A percentile compares a stretch with the other conserved stretches of the same genome.
Conservation (phyloP, 345 rosid species). For the Citrus reticulata region DNA sequence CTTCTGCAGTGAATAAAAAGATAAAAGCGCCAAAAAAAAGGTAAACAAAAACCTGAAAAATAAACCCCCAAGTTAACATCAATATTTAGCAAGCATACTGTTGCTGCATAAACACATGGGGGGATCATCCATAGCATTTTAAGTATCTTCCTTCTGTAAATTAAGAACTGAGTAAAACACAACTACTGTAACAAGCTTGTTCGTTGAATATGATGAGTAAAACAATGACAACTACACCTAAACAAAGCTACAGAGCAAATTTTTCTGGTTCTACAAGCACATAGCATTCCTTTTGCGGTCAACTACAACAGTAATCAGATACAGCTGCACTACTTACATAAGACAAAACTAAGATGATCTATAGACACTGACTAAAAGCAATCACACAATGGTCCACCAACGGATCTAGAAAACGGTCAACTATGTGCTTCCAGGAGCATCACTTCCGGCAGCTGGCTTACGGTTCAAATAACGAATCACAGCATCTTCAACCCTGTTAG, state of each 20-base stretch:
- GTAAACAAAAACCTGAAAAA: no score
- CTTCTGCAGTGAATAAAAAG: no score
- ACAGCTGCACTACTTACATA: constrained; percentile 13
- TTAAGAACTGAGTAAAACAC: constrained; percentile 13
- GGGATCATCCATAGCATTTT: not conserved
- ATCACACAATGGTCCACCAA: not conserved
- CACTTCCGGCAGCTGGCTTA: constrained; percentile 80
- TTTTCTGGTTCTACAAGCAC: constrained; percentile 21
- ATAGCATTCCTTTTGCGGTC: not conserved
- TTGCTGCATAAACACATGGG: not conserved
- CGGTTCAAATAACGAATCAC: constrained; percentile 92
- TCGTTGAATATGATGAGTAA: constrained; percentile 7
- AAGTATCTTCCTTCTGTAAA: not conserved
- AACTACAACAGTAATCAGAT: constrained; percentile 7
- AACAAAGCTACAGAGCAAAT: constrained; percentile 10
- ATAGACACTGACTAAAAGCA: constrained; percentile 10
- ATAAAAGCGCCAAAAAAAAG: no score
- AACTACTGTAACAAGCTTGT: not conserved
- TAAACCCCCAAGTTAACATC: no score
- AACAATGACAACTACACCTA: constrained; percentile 14
- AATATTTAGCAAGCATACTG: no score
- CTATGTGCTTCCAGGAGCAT: constrained; percentile 83
- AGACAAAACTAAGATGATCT: constrained; percentile 16
- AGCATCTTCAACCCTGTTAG: constrained; percentile 93
- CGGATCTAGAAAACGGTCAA: constrained; percentile 8